Evolutionary conservation across 805 yeast genomes (phyloP), one percentile per base, ranked within the genome.

Genomic region (Candida tibetensis): DNA sequence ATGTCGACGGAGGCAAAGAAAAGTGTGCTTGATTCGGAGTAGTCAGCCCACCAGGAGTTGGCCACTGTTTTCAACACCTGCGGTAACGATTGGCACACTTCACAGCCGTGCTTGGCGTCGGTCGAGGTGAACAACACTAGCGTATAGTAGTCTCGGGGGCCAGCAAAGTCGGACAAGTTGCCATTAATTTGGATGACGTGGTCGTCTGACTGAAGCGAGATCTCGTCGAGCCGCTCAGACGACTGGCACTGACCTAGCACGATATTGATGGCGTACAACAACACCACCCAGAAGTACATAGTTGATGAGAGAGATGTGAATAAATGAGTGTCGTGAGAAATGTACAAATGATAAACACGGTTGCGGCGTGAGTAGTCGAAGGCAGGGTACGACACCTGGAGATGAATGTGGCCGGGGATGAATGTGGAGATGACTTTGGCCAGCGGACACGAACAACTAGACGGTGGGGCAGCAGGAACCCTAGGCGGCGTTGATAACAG

Each of bases 1-100:
- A 78, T 71, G 42, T 83, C 90, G 9, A 76, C 72, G 29, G 66
- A 60, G 26, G 69, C 63, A 52, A 81, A 72, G 51, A 69, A 66
- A 10, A 77, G 58, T 22, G 63, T 55, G 42, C 65, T 49, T 17
- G 68, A 53, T 4, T 57, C 55, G 1, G 74, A 67, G 43, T 74
- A 65, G 42, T 79, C 76, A 4, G 49, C 37, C 28, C 60, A 51
- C 58, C 78, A 75, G 2, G 76, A 60, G 1, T 46, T 47, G 0
- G 77, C 62, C 0, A 78, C 78, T 17, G 52, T 53, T 5, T 64
- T 52, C 27, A 69, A 60, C 2, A 71, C 60, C 0, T 66, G 62
- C 25, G 67, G 65, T 40, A 82, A 62, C 5, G 57, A 62, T 14
- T 37, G 42, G 51, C 91, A 83, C 19, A 67, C 47, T 0, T 42